These are phyloP conservation scores for Mrakia hoshinonis DNA, from an alignment of 768 basidiomycete genomes.

Conservation along the genomic window DNA sequence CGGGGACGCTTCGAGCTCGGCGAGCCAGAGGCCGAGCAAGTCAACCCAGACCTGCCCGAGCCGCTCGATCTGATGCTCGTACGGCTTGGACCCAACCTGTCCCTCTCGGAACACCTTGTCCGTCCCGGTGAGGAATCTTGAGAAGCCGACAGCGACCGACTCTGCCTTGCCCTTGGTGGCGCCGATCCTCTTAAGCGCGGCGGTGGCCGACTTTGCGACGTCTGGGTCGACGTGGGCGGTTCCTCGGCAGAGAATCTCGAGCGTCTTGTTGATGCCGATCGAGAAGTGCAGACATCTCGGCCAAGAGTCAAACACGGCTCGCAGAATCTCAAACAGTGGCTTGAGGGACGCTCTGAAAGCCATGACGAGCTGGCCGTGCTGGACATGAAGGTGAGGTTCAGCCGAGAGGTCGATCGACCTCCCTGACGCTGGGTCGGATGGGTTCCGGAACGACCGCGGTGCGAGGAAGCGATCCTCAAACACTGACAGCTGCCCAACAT, in stretches of 20 bases:
- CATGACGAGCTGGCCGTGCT: constrained; percentile 47
- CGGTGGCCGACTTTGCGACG: constrained; percentile 59
- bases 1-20: constrained; percentile 27
- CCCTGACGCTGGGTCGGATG: neutral
- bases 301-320: constrained; percentile 72
- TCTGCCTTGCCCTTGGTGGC: constrained; percentile 43
- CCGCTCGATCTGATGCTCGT: constrained; percentile 59
- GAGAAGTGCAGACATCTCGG: constrained; percentile 56
- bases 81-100: constrained; percentile 41
- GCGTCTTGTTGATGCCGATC: constrained; percentile 51
- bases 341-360: constrained; percentile 57
- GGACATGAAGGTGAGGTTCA: constrained; percentile 1
- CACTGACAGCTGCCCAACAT: constrained; percentile 66
- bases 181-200: constrained; percentile 65
- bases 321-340: constrained; percentile 62
- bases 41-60: constrained; percentile 65
- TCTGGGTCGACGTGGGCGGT: constrained; percentile 76
- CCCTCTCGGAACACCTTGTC: constrained; percentile 56
- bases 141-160: constrained; percentile 57
- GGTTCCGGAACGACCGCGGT: neutral
- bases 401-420: constrained; percentile 36
- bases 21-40: constrained; percentile 62
- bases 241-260: constrained; percentile 71
- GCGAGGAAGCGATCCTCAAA: constrained; percentile 63
- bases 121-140: constrained; percentile 65